phyloP scores from a whole-genome alignment of 805 yeast genomes.

The Wickerhamomyces mucosus region DNA sequence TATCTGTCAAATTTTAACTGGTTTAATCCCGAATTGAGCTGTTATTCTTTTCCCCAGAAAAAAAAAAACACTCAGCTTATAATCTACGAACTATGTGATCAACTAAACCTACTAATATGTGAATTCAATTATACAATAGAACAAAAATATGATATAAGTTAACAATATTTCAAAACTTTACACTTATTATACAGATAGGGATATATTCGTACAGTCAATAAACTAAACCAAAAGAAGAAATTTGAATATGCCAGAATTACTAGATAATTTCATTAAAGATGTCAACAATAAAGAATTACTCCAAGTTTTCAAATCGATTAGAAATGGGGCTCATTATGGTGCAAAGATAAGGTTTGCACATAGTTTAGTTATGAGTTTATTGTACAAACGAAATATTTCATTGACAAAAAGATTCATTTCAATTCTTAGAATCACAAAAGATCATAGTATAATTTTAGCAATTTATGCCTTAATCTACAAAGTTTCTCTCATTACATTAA shows the following conservation, averaged over 20 bases:
- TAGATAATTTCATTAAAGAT: conserved; percentile 9
- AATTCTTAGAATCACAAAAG: conserved; percentile 41
- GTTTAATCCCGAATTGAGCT: too few relatives aligned
- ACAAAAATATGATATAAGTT: too few relatives aligned
- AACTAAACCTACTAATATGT: too few relatives aligned
- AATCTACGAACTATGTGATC: too few relatives aligned
- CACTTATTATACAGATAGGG: too few relatives aligned
- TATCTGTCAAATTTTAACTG: too few relatives aligned
- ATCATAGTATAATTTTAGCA: conserved; percentile 49
- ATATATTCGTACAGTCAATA: too few relatives aligned
- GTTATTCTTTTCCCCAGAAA: too few relatives aligned
- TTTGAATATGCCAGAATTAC: neutral
- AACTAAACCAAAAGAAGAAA: too few relatives aligned
- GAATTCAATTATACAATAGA: too few relatives aligned
- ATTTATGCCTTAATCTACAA: conserved; percentile 47
- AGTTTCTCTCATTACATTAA: conserved; percentile 22
- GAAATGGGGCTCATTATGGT: conserved; percentile 45
- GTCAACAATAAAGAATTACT: conserved; percentile 24
- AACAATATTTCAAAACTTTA: too few relatives aligned
- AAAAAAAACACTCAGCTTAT: too few relatives aligned
- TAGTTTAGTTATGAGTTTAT: conserved; percentile 49
- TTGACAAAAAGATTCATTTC: conserved; percentile 32
- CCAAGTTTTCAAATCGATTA: conserved; percentile 28
- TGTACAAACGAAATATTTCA: conserved; percentile 28
- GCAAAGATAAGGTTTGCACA: conserved; percentile 54